Evolutionary conservation across 805 yeast genomes (phyloP).

Genomic region (Lipomyces starkeyi): DNA sequence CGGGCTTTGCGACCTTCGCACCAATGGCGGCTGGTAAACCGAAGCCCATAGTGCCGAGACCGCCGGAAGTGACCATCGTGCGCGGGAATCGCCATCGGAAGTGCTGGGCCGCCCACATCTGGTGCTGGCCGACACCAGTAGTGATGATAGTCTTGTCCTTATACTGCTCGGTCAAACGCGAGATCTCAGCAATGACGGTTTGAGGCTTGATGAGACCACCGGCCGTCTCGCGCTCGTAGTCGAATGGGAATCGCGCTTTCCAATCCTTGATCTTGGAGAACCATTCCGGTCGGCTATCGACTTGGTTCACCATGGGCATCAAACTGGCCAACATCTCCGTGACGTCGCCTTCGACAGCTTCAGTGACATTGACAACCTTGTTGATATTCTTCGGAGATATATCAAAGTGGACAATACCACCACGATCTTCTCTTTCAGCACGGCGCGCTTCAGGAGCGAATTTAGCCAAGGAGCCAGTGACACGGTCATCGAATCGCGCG

Average conservation of each 20-base stretch:
- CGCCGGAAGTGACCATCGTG: constrained; percentile 96
- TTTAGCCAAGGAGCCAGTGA: constrained; percentile 80
- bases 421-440: constrained; percentile 86
- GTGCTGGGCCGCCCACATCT: constrained; percentile 99
- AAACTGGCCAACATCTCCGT: constrained; percentile 74
- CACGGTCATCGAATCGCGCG: constrained; percentile 98
- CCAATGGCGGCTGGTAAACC: constrained; percentile 98
- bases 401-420: constrained; percentile 97
- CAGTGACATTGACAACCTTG: constrained; percentile 92
- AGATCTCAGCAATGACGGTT: constrained; percentile 80
- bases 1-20: constrained; percentile 95
- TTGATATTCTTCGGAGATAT: constrained; percentile 96
- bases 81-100: constrained; percentile 94
- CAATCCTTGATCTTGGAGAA: constrained; percentile 72
- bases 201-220: constrained; percentile 80
- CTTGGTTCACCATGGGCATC: constrained; percentile 70
- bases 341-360: constrained; percentile 96
- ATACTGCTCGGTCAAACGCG: constrained; percentile 68
- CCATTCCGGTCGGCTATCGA: constrained; percentile 78
- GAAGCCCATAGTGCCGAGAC: constrained; percentile 98
- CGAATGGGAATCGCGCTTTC: constrained; percentile 86
- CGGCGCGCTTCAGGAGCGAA: constrained; percentile 93
- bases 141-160: constrained; percentile 82
- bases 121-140: constrained; percentile 99
- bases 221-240: constrained; percentile 71